A percentile compares a stretch with the other conserved stretches of the same genome.
phyloP scores from a whole-genome alignment of 331 rosid species.

The Spiraea crenata region DNA sequence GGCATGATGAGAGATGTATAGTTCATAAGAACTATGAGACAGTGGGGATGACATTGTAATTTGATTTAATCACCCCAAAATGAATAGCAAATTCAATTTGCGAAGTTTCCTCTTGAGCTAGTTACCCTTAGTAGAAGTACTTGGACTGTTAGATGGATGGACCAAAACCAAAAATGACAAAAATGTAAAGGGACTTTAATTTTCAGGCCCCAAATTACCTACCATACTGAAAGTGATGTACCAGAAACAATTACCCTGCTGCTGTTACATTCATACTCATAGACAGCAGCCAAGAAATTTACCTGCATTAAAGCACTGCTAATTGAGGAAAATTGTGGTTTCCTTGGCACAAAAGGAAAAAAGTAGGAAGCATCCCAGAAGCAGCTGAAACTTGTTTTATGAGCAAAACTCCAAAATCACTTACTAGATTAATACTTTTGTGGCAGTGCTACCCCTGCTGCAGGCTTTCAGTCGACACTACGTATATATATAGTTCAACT shows the following conservation, averaged over 20 bases:
- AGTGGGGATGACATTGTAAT: too few relatives aligned
- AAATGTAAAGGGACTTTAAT: background rate
- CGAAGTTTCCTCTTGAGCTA: background rate
- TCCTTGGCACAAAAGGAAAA: background rate
- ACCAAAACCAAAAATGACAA: too few relatives aligned
- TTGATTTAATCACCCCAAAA: background rate
- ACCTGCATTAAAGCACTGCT: background rate
- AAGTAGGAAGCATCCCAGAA: constrained; percentile 39
- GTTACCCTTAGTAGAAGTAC: background rate
- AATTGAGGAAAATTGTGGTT: background rate
- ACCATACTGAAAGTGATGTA: too few relatives aligned
- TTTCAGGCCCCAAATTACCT: background rate
- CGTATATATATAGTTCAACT: too few relatives aligned
- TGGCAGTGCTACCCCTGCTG: background rate
- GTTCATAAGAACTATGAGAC: too few relatives aligned
- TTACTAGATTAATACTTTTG: background rate
- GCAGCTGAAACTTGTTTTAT: constrained; percentile 18
- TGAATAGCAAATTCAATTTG: background rate
- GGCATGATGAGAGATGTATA: too few relatives aligned
- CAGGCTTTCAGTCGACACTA: too few relatives aligned
- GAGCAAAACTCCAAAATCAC: background rate
- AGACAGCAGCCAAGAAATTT: too few relatives aligned
- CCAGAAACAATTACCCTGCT: too few relatives aligned
- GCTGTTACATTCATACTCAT: too few relatives aligned
- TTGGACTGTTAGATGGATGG: too few relatives aligned